Conservation (phyloP, 129 eudicot genomes). For the Saussurea involucrata region DNA sequence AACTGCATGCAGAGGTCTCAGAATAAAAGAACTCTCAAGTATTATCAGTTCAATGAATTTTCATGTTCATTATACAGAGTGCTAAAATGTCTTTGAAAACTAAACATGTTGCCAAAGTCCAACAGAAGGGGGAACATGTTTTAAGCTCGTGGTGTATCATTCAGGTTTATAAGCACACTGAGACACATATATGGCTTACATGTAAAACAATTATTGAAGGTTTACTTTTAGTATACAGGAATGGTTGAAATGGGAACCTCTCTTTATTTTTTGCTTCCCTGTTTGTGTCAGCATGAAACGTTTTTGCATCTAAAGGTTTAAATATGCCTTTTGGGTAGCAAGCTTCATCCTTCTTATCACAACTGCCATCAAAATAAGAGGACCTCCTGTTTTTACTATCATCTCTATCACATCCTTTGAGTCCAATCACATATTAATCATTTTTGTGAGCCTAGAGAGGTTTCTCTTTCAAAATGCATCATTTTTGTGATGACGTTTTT, state of each 20-base stretch:
- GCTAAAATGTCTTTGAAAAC: not conserved
- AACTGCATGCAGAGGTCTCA: not conserved
- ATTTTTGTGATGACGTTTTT: not conserved
- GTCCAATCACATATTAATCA: not conserved
- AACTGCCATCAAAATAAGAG: not conserved
- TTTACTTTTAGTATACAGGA: not conserved
- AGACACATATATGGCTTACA: not conserved
- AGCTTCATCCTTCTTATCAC: not conserved
- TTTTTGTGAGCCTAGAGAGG: not conserved
- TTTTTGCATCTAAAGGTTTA: not conserved
- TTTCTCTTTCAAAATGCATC: not conserved
- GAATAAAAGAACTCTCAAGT: not conserved
- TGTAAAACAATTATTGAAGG: not conserved
- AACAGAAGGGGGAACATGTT: not conserved
- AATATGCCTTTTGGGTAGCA: not conserved
- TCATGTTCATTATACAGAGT: not conserved
- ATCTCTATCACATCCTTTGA: not conserved
- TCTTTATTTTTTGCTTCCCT: not conserved
- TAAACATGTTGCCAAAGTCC: not conserved
- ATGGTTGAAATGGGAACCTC: constrained; percentile 1
- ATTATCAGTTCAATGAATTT: not conserved
- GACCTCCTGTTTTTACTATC: not conserved
- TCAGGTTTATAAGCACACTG: not conserved
- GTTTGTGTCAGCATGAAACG: not conserved
- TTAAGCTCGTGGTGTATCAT: not conserved